Evolutionary conservation across 352 stramenopile genomes (phyloP), one percentile per base, ranked within the genome.

Genomic region (Phytophthora syringae): DNA sequence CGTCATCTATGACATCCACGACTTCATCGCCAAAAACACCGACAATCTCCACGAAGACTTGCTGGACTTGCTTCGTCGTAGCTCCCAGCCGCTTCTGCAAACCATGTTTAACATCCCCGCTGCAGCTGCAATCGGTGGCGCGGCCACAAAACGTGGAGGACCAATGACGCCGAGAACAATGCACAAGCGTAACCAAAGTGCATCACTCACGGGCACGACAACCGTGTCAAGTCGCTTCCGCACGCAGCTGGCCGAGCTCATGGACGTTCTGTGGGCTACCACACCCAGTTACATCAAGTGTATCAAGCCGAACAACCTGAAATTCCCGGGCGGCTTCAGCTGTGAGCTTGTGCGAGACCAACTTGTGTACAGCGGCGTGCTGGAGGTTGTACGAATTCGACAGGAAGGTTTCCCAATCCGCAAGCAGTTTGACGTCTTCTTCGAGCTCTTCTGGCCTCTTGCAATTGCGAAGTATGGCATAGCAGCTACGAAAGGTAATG

Each of bases 291-390:
- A 98, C 65, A 94, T 98, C 67, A 95, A 97, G 62, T 98, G 93
- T 58, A 97, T 98, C 72, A 98, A 98, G 75, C 94, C 94, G 5
- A 98, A 98, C 78, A 97, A 92, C 48, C 62, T 95, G 16, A 98
- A 98, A 64, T 94, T 97, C 42, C 80, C 92, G 0, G 84, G 93
- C 37, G 74, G 88, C 11, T 97, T 98, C 55, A 94, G 96, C 61
- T 89, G 89, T 27, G 72, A 95, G 24, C 66, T 94, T 9, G 90
- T 97, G 12, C 82, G 94, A 16, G 92, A 98, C 28, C 93, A 98
- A 52, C 77, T 98, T 2, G 69, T 92, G 5, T 98, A 97, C 77
- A 95, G 90, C 30, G 93, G 94, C 36, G 93, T 98, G 2, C 76
- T 98, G 11, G 92, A 97, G 59, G 94, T 97, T 21, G 90, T 98